Base-by-base conservation (phyloP, 768 basidiomycete species). In the Pleurotus eryngii region DNA sequence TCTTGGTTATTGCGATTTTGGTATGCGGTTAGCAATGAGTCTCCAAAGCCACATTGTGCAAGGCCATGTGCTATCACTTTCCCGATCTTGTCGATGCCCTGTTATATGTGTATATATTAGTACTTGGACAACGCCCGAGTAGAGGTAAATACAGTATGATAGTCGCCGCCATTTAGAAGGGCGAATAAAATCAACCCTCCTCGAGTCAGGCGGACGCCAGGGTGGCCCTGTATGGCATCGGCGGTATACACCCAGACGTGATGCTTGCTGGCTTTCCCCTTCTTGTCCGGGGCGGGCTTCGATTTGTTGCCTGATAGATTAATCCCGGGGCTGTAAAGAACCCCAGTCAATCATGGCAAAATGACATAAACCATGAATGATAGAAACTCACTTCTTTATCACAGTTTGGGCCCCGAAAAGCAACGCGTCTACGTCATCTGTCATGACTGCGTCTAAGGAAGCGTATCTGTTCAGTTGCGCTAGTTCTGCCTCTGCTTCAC, bases 31-130 rank as follows among this genome's bases (percentile, higher is more conserved):
- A 82, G 57, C 26, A 84, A 74, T 27, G 73, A 62, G 61, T 86
- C 80, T 0, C 85, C 82, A 42, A 85, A 78, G 0, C 85, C 85
- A 27, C 78, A 78, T 49, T 76, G 76, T 0, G 84, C 84, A 0
- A 90, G 79, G 1, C 75, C 83, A 22, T 79, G 76, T 3, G 87
- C 83, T 40, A 79, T 83, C 20, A 71, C 74, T 3, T 73, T 68
- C 1, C 86, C 84, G 56, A 83, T 6, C 79, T 73, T 6, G 68
- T 14, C n/a, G 65, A 57, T 65, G 15, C 12, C 57, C 63, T 63
- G 45, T 27, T n/a, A 17, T 39, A n/a, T 9, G 14, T 45, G 14
- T 11, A 26, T 37, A 14, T 42, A 38, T 20, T 8, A 11, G 22
- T 26, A 54, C 26, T 46, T 46, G 9, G 42, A 24, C 6, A 17